Evolutionary conservation across 768 basidiomycete species (phyloP), one percentile per base, ranked within the genome.

Genomic region (Lactarius sp.): DNA sequence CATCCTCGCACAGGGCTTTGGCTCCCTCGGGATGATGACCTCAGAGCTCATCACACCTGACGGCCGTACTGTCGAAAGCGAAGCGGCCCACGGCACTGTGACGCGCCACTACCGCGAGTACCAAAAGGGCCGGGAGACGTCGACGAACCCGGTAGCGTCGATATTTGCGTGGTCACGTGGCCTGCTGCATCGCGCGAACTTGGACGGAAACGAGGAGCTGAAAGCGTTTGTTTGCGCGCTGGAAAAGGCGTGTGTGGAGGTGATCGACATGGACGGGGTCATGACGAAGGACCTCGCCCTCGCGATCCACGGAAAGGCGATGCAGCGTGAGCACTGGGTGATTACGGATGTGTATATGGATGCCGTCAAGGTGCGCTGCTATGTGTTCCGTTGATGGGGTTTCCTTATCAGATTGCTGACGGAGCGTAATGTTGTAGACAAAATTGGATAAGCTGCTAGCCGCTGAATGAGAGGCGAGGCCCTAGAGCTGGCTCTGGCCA

Each of bases 91-190:
- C 73, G 96, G 87, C 31, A 95, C 93, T 18, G 94, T 97, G 61
- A 97, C 95, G 2, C 87, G 96, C 44, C 96, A 98, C 78, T 99
- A 95, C 77, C 88, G 96, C 61, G 96, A 98, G 77, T 88, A 85
- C 74, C 96, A 98, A 76, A 96, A 98, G 80, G 96, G 96, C 56
- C 87, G 88, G 63, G 97, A 98, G 79, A 98, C 96, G 12, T 94
- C 92, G 61, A 99, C 96, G 52, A 99, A 99, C 83, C 95, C 96
- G 46, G 94, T 98, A 69, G 96, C 96, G 51, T 94, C 91, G 61
- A 98, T 99, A 79, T 98, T 95, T 71, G 96, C 96, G 8, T 99
- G 96, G 96, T 98, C 96, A 16, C 87, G 97, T 52, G 96, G 96
- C 0, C 81, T 99, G 47, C 77, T 92, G 59, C 93, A 94, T 77